A percentile compares a stretch with the other conserved stretches of the same genome.
Evolutionary conservation across 2,329 filamentous ascomycete species (phyloP).

Genomic region (Coleophoma cylindrospora): DNA sequence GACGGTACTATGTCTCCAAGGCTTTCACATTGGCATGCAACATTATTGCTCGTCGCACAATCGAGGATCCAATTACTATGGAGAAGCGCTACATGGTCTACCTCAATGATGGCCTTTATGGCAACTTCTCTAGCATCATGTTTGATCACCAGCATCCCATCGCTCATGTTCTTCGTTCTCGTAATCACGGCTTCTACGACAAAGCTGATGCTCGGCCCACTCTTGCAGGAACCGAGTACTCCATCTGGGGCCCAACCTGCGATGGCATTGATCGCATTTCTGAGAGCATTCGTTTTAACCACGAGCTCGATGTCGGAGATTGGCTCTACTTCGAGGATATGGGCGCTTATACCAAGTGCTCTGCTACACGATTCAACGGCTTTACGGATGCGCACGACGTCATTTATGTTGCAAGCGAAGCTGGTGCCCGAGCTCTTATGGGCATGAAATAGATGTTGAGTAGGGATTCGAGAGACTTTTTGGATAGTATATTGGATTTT

Average conservation of each 20-base stretch:
- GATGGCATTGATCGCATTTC: slow-evolving; percentile 96
- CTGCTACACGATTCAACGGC: slow-evolving; percentile 95
- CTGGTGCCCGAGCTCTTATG: slow-evolving; percentile 73
- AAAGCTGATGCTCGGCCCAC: slow-evolving; percentile 42
- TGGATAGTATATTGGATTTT: background rate
- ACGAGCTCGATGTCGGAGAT: slow-evolving; percentile 83
- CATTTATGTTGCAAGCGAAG: slow-evolving; percentile 92
- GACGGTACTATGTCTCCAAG: slow-evolving; percentile 89
- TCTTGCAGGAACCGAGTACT: slow-evolving; percentile 68
- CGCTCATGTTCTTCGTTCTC: slow-evolving; percentile 70
- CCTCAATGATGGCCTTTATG: slow-evolving; percentile 95
- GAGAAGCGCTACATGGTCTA: slow-evolving; percentile 91
- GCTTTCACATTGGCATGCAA: slow-evolving; percentile 95
- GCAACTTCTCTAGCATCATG: slow-evolving; percentile 99
- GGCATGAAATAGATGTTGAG: slow-evolving; percentile 15
- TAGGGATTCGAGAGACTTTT: background rate
- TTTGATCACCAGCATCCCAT: slow-evolving; percentile 95
- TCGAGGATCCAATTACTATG: slow-evolving; percentile 62
- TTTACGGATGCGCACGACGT: slow-evolving; percentile 91
- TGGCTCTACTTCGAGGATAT: slow-evolving; percentile 99
- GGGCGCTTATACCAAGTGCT: slow-evolving; percentile 98
- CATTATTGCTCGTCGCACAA: slow-evolving; percentile 89
- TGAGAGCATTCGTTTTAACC: slow-evolving; percentile 70
- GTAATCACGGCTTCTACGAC: slow-evolving; percentile 54
- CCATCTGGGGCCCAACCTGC: slow-evolving; percentile 96